phyloP scores from a whole-genome alignment of 148 eudicot genomes.

The Fallopia convolvulus region DNA sequence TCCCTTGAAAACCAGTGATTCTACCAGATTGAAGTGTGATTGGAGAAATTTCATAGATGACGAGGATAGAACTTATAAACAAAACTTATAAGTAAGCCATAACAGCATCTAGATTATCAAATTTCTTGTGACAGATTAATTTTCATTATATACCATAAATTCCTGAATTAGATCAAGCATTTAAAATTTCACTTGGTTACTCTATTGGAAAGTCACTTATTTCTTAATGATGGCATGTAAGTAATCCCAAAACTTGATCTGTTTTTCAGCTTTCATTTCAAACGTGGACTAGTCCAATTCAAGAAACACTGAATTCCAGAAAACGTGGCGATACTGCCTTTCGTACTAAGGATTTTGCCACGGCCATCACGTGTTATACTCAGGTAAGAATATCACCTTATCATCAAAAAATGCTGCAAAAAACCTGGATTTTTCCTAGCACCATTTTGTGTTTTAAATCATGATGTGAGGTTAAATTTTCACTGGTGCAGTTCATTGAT shows the following conservation, averaged over 20 bases:
- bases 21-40: background rate
- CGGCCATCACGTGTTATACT: constrained; percentile 59
- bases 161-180: background rate
- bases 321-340: constrained; percentile 67
- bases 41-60: background rate
- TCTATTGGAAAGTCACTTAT: background rate
- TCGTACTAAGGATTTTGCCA: constrained; percentile 50
- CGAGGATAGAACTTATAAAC: background rate
- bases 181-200: background rate
- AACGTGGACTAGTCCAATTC: constrained; percentile 68
- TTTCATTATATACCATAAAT: too few relatives aligned
- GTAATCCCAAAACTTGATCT: background rate
- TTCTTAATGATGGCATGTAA: background rate
- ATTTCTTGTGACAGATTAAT: background rate
- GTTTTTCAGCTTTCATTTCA: constrained; percentile 62
- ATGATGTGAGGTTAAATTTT: background rate
- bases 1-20: background rate
- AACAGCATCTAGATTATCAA: background rate
- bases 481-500: constrained; percentile 22
- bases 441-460: background rate
- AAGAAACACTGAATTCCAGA: constrained; percentile 62
- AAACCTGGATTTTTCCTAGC: background rate
- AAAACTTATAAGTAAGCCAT: background rate
- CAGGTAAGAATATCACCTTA: constrained; percentile 30
- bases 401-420: background rate